Conservation (phyloP, 139 green algal genomes). For the Mesotaenium endlicherianum region DNA sequence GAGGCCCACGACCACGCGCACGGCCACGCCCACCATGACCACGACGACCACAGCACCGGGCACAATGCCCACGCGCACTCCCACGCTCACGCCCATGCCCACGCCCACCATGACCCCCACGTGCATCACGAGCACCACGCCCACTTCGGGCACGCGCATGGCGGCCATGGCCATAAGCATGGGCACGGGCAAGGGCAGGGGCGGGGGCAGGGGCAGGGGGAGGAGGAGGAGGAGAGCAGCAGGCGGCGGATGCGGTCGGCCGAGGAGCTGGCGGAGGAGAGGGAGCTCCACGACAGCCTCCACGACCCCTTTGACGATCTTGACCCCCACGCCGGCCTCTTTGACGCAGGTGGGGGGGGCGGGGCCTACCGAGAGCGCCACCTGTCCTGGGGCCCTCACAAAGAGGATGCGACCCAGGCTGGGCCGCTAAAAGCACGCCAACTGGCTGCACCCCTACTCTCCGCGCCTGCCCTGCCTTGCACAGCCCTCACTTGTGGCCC, state of each 20-base stretch:
- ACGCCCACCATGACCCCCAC: conserved; percentile 13
- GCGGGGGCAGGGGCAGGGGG: neutral
- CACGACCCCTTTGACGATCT: neutral
- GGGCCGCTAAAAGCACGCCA: neutral
- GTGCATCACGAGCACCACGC: neutral
- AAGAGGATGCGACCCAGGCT: neutral
- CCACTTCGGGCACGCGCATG: neutral
- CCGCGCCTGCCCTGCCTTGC: too few relatives aligned
- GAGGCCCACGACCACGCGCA: neutral
- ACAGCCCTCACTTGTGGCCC: too few relatives aligned
- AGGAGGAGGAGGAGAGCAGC: neutral
- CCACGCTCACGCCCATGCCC: neutral
- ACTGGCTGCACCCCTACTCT: neutral
- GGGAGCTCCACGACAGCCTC: neutral
- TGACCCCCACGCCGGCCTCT: neutral
- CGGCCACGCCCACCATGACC: neutral
- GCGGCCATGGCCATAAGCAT: neutral
- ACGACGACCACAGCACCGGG: neutral
- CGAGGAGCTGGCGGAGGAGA: conserved; percentile 5
- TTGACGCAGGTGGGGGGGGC: neutral
- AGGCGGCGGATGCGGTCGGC: neutral
- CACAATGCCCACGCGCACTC: neutral
- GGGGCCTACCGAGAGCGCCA: neutral
- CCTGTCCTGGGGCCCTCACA: neutral
- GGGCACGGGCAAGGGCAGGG: neutral